phyloP scores from a whole-genome alignment of 179 eudicot species.

The Nepenthes alata region DNA sequence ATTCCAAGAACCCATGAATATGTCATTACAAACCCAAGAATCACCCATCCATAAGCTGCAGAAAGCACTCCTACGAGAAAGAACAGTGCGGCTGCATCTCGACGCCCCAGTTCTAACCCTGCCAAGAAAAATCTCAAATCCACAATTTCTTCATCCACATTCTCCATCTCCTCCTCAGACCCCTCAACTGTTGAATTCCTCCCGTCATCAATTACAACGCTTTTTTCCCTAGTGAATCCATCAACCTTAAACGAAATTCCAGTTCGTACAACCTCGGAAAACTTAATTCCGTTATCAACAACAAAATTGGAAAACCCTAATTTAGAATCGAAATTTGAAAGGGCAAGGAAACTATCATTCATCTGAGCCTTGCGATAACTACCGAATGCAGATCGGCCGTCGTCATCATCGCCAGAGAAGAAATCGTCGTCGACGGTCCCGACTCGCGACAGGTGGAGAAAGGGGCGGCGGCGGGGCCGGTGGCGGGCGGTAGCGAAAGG shows the following conservation, averaged over 20 bases:
- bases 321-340: conserved; percentile 22
- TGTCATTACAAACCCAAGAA: conserved; percentile 70
- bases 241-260: conserved; percentile 27
- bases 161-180: conserved; percentile 3
- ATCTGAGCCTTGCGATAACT: conserved; percentile 13
- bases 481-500: conserved; percentile 7
- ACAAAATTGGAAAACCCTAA: conserved; percentile 33
- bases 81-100: conserved; percentile 51
- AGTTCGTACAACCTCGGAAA: conserved; percentile 22
- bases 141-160: conserved; percentile 16
- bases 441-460: conserved; percentile 74
- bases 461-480: conserved; percentile 41
- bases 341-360: conserved; percentile 27
- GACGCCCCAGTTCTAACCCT: conserved; percentile 49
- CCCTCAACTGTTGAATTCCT: conserved; percentile 8
- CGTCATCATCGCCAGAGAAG: conserved; percentile 65
- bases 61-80: conserved; percentile 53
- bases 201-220: not conserved
- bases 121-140: conserved; percentile 42
- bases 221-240: conserved; percentile 5
- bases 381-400: conserved; percentile 36
- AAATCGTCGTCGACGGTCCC: conserved; percentile 90
- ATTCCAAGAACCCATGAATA: conserved; percentile 76
- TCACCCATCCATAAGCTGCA: conserved; percentile 73
- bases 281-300: conserved; percentile 31